Evolutionary conservation across 768 basidiomycete species (phyloP).

Genomic region (Lentinula sp.): DNA sequence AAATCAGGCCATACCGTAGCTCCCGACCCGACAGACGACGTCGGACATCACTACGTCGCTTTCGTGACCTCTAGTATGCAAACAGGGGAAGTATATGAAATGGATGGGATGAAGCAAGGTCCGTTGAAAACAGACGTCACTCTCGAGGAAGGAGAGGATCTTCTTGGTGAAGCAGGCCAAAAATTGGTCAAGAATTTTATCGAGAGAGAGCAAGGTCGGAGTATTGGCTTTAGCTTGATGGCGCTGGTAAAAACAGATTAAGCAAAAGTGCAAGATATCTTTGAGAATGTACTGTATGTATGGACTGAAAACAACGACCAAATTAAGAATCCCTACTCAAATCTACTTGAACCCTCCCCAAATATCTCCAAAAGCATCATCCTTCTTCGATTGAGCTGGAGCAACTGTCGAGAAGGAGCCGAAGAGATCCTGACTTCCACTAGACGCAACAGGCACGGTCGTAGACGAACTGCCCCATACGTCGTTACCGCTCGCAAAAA

Average conservation of each 20-base stretch:
- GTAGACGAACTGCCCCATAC: slow-evolving; percentile 47
- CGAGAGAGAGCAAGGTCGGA: slow-evolving; percentile 12
- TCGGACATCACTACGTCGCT: slow-evolving; percentile 26
- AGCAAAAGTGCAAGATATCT: neutral
- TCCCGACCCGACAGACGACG: slow-evolving; percentile 23
- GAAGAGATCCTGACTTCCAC: slow-evolving; percentile 26
- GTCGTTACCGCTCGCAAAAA: slow-evolving; percentile 44
- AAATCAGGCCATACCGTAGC: slow-evolving; percentile 21
- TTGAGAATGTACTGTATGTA: neutral
- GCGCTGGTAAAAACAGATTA: slow-evolving; percentile 11
- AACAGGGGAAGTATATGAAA: slow-evolving; percentile 20
- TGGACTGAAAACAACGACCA: neutral
- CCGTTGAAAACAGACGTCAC: slow-evolving; percentile 20
- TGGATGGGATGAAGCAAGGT: slow-evolving; percentile 27
- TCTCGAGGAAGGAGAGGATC: slow-evolving; percentile 17
- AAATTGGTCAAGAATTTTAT: slow-evolving; percentile 18
- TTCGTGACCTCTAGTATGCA: slow-evolving; percentile 23
- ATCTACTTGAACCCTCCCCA: slow-evolving; percentile 77
- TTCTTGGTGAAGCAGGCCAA: slow-evolving; percentile 14
- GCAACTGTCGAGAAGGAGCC: slow-evolving; percentile 22
- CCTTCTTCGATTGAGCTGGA: slow-evolving; percentile 48
- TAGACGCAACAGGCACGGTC: slow-evolving; percentile 14
- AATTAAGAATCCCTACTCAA: neutral
- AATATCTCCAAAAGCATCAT: slow-evolving; percentile 77
- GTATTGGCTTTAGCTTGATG: slow-evolving; percentile 21